phyloP scores from a whole-genome alignment of 148 eudicot species.

The Limonium bicolor region DNA sequence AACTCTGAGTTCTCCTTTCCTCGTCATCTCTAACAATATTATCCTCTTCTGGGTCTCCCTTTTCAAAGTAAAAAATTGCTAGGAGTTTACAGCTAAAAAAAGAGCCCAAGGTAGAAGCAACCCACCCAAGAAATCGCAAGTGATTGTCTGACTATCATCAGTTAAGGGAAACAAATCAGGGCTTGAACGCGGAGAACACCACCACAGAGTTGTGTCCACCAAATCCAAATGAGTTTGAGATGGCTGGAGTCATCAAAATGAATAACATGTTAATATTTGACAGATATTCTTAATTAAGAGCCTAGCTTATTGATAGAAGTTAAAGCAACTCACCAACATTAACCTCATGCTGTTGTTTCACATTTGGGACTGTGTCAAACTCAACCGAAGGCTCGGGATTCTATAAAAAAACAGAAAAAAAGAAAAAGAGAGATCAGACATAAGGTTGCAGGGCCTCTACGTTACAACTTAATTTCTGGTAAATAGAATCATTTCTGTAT shows the following conservation, averaged over 20 bases:
- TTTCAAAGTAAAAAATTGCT: no score
- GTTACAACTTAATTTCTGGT: background rate
- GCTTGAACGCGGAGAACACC: slow-evolving; percentile 82
- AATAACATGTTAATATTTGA: background rate
- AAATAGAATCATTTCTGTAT: background rate
- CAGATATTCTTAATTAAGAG: background rate
- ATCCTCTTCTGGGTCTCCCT: no score
- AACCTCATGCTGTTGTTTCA: slow-evolving; percentile 78
- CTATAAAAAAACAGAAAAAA: slow-evolving; percentile 21
- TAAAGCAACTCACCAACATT: slow-evolving; percentile 60
- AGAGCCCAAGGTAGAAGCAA: no score
- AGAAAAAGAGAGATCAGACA: background rate
- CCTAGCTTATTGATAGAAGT: background rate
- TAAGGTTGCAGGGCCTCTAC: background rate
- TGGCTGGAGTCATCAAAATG: slow-evolving; percentile 35
- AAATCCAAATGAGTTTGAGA: slow-evolving; percentile 95
- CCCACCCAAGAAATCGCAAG: no score
- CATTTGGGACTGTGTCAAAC: slow-evolving; percentile 72
- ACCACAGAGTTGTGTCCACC: slow-evolving; percentile 99
- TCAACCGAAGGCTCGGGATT: slow-evolving; percentile 86
- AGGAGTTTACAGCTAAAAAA: no score
- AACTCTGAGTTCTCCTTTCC: no score
- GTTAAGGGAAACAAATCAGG: slow-evolving; percentile 41
- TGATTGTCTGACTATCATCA: no score
- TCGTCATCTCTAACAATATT: no score